Conservation (phyloP, 768 basidiomycete genomes). For the Coprinopsis cinerea region DNA sequence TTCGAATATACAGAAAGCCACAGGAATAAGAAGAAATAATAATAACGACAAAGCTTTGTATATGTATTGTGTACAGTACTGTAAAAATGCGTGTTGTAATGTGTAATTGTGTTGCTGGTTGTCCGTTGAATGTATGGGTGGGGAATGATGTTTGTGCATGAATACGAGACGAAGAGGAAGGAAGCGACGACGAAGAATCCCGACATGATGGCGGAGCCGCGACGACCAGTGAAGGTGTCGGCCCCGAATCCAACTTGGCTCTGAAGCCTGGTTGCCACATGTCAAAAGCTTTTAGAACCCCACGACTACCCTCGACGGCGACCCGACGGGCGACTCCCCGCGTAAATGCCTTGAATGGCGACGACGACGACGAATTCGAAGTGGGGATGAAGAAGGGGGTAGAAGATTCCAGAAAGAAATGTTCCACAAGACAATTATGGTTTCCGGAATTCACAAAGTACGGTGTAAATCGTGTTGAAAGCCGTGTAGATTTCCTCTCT, state of each 20-base stretch:
- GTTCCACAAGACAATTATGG: conserved; percentile 38
- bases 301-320: neutral
- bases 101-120: conserved; percentile 14
- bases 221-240: no score
- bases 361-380: no score
- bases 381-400: conserved; percentile 15
- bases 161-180: no score
- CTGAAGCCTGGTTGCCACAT: neutral
- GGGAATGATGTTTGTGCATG: conserved; percentile 36
- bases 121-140: conserved; percentile 10
- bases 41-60: conserved; percentile 7
- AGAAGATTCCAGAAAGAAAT: conserved; percentile 11
- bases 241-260: no score
- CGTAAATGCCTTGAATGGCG: no score
- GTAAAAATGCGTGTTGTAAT: conserved; percentile 24
- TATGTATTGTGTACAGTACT: conserved; percentile 15
- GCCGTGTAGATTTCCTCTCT: conserved; percentile 99
- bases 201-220: no score
- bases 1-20: neutral
- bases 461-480: conserved; percentile 99
- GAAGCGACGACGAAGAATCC: conserved; percentile 14
- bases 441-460: conserved; percentile 92
- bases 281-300: neutral
- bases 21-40: neutral
- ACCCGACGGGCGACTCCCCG: no score